Evolutionary conservation across 768 basidiomycete species (phyloP), one percentile per base, ranked within the genome.

Genomic region (Xanthoconium stramineum): DNA sequence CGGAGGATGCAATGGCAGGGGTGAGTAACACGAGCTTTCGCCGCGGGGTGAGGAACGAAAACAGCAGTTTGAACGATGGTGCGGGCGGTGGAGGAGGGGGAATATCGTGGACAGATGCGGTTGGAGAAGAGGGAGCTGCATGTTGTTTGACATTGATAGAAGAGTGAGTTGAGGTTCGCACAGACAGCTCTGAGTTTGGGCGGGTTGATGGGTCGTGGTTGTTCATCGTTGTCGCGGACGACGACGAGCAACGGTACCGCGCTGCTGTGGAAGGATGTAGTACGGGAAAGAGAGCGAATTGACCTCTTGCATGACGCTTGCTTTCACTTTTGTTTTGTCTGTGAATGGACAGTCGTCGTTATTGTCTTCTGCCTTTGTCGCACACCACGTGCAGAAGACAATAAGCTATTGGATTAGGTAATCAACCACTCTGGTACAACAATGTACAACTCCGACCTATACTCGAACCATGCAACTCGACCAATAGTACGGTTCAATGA

Each of bases 1-100:
- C 53, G 19, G 91, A 87, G 13, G 84, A 76, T 51, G 79, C 9
- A 55, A 84, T 57, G 6, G 86, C 89, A 5, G 92, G 92, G 24
- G 83, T 47, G 57, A 91, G 75, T 61, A 88, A 76, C 9, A 68
- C 69, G 50, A 84, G 66, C 63, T 79, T 65, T 60, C 89, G 85
- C 48, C 80, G 76, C 12, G 76, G 74, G 1, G 84, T 75, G 59
- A 86, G 75, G 63, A 86, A 80, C 11, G 83, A 81, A 66, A 89
- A 92, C 52, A 93, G 80, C 7, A 86, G 77, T 42, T 77, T 74
- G 59, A 89, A 9, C 14, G 48, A 28, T 8, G 88, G 85, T 53
- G 74, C 63, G 6, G 78, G 74, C 29, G 74, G 50, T 17, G 58
- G 20, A 12, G 68, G 55, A 42, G 61, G 60, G 38, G 64, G 56